A percentile compares a stretch with the other conserved stretches of the same genome.
Conservation (phyloP, 768 basidiomycete species). For the Clavaria fumosa region DNA sequence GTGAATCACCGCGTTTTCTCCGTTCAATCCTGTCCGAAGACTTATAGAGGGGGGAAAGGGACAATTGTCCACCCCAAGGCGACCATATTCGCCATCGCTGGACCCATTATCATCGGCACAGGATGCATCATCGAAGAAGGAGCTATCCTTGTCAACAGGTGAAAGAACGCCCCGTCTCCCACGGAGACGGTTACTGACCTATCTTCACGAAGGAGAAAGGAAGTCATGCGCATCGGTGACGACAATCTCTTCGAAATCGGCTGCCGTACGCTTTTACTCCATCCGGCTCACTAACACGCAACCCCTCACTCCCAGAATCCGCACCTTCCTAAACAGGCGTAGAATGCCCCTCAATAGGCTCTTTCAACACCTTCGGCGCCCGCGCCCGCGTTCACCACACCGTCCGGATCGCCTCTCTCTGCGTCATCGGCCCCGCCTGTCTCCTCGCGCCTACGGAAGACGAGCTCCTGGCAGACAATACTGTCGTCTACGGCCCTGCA, state of each 20-base stretch:
- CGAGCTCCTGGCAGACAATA: conserved; percentile 69
- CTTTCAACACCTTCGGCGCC: conserved; percentile 76
- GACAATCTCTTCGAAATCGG: conserved; percentile 91
- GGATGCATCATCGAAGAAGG: conserved; percentile 88
- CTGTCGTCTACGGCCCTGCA: conserved; percentile 65
- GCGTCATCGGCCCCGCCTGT: conserved; percentile 70
- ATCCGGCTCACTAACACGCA: too few relatives aligned
- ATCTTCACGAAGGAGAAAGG: conserved; percentile 37
- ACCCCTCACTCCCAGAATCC: not conserved
- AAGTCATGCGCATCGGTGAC: conserved; percentile 87
- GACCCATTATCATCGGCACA: conserved; percentile 79
- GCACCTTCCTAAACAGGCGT: conserved; percentile 39
- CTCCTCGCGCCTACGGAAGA: conserved; percentile 66
- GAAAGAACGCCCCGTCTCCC: conserved; percentile 4
- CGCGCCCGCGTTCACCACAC: conserved; percentile 74
- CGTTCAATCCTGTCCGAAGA: not conserved
- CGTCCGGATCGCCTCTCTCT: conserved; percentile 63
- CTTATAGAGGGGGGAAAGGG: conserved; percentile 30
- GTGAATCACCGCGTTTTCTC: conserved; percentile 18
- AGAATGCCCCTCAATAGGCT: conserved; percentile 73
- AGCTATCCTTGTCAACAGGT: conserved; percentile 83
- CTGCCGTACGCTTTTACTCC: conserved; percentile 50
- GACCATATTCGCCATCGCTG: conserved; percentile 81
- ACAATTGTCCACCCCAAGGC: conserved; percentile 89
- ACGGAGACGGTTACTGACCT: not conserved